Conservation (phyloP, 2,329 filamentous ascomycete species). For the Simplicillium aogashimaense region DNA sequence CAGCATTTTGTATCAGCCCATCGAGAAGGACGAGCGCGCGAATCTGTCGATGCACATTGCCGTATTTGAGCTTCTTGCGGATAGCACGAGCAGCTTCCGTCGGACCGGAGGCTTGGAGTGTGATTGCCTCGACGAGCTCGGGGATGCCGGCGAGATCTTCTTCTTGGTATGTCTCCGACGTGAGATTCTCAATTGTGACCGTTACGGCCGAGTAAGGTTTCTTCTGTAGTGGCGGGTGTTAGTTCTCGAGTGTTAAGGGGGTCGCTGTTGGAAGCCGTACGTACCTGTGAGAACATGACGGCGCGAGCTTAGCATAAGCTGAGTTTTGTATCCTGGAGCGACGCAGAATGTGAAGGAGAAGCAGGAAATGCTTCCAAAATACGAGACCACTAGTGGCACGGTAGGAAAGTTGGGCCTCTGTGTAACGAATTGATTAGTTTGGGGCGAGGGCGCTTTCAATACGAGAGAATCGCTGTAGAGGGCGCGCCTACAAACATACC, state of each 20-base stretch:
- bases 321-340: too few species aligned
- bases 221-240: slow-evolving; percentile 22
- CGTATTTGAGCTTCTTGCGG: slow-evolving; percentile 98
- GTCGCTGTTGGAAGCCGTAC: too few species aligned
- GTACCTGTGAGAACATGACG: neutral
- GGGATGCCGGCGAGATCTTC: slow-evolving; percentile 88
- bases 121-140: slow-evolving; percentile 88
- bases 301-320: neutral
- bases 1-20: slow-evolving; percentile 89
- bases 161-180: slow-evolving; percentile 79
- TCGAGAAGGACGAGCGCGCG: slow-evolving; percentile 83
- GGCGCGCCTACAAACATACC: too few species aligned
- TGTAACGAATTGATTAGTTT: too few species aligned
- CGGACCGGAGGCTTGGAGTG: slow-evolving; percentile 77
- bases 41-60: slow-evolving; percentile 84
- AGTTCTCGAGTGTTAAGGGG: neutral
- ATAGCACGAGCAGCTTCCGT: slow-evolving; percentile 84
- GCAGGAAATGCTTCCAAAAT: too few species aligned
- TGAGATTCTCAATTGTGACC: slow-evolving; percentile 83
- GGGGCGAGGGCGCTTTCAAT: too few species aligned
- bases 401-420: too few species aligned
- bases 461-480: too few species aligned
- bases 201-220: slow-evolving; percentile 91
- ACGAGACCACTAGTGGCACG: too few species aligned
- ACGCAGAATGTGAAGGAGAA: too few species aligned